Evolutionary conservation across 192 early-diverging fungal genomes (phyloP).

Genomic region (Backusella tuberculispora): DNA sequence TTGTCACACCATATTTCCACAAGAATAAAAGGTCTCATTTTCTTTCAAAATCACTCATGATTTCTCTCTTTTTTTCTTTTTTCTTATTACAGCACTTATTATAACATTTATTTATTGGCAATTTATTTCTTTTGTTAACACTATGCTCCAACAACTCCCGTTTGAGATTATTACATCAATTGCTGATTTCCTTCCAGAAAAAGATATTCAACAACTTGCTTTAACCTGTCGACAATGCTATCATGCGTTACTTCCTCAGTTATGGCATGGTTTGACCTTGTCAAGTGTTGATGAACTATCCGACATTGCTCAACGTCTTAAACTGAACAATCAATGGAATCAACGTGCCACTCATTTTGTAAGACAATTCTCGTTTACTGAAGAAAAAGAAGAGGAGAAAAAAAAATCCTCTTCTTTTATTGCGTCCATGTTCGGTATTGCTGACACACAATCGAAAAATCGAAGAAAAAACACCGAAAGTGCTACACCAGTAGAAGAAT

Average conservation of each 20-base stretch:
- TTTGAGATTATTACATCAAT: conserved; percentile 21
- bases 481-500: too few relatives aligned
- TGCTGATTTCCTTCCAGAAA: not conserved
- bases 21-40: not conserved
- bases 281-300: not conserved
- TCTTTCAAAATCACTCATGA: not conserved
- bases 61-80: not conserved
- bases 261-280: conserved; percentile 12
- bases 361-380: not conserved
- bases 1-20: conserved; percentile 1
- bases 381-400: not conserved
- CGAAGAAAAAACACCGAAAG: not conserved
- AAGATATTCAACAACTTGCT: not conserved
- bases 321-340: conserved; percentile 2
- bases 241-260: conserved; percentile 7
- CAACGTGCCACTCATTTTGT: conserved; percentile 19
- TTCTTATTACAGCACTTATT: not conserved
- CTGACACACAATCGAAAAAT: not conserved
- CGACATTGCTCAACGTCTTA: not conserved
- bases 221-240: conserved; percentile 1
- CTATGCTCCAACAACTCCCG: conserved; percentile 22
- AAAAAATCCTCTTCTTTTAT: not conserved
- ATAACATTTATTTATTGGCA: not conserved
- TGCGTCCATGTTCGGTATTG: not conserved
- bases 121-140: conserved; percentile 15